A percentile compares a stretch with the other conserved stretches of the same genome.
Conservation (phyloP, 768 basidiomycete genomes). For the Terana coerulea region DNA sequence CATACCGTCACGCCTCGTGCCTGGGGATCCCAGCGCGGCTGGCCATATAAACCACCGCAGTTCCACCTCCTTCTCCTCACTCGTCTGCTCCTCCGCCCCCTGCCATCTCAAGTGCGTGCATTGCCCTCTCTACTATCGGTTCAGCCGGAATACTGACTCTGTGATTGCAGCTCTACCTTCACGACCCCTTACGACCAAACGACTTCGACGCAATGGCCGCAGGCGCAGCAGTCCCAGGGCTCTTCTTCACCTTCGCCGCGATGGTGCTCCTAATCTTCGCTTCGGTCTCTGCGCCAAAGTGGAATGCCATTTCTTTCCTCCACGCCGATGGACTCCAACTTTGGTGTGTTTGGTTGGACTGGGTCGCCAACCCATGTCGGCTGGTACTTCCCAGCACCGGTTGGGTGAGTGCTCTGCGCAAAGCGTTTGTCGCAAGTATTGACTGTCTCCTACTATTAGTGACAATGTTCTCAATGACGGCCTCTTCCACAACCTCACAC, state of each 20-base stretch:
- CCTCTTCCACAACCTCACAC: slow-evolving; percentile 67
- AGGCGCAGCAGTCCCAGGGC: slow-evolving; percentile 60
- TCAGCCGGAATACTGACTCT: slow-evolving; percentile 4
- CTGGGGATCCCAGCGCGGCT: background rate
- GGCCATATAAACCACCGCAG: background rate
- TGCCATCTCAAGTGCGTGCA: background rate
- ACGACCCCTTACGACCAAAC: slow-evolving; percentile 14
- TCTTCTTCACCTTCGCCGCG: slow-evolving; percentile 70
- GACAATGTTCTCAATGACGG: slow-evolving; percentile 44
- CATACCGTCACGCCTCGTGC: slow-evolving; percentile 3
- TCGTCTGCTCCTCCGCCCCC: background rate
- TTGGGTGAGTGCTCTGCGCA: slow-evolving; percentile 37
- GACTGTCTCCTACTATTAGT: slow-evolving; percentile 24
- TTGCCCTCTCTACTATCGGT: background rate
- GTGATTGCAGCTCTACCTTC: slow-evolving; percentile 1
- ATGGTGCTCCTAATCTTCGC: slow-evolving; percentile 67
- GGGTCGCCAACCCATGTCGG: slow-evolving; percentile 54
- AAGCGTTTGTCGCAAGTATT: background rate
- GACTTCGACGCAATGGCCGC: slow-evolving; percentile 37
- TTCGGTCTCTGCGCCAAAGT: slow-evolving; percentile 71
- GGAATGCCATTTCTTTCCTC: slow-evolving; percentile 69
- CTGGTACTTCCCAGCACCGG: slow-evolving; percentile 43
- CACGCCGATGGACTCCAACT: slow-evolving; percentile 47
- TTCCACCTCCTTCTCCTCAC: background rate
- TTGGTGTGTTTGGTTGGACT: slow-evolving; percentile 79